phyloP scores from a whole-genome alignment of 202 grass and related monocot genomes.

The Elaeis oleifera region DNA sequence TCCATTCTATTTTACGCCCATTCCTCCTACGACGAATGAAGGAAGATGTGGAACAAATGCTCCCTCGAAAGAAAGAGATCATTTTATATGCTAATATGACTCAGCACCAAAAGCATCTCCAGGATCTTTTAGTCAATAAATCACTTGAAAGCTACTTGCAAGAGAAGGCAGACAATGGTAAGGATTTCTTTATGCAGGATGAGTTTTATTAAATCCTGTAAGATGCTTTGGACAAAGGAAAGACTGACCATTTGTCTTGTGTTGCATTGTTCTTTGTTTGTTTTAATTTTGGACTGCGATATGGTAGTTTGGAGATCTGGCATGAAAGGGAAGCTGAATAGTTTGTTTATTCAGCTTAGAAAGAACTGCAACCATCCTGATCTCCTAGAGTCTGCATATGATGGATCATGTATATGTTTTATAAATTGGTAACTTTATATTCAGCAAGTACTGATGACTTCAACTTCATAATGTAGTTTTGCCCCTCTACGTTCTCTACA shows the following conservation, averaged over 20 bases:
- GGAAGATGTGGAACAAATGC: constrained; percentile 84
- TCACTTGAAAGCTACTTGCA: constrained; percentile 65
- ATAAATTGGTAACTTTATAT: not conserved
- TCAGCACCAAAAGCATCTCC: constrained; percentile 70
- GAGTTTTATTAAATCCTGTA: too few species aligned
- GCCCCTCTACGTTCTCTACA: not conserved
- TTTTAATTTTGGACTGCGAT: not conserved
- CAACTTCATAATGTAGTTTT: constrained; percentile 10
- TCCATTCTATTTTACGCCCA: constrained; percentile 88
- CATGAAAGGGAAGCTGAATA: constrained; percentile 67
- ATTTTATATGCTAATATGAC: constrained; percentile 97
- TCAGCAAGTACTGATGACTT: not conserved
- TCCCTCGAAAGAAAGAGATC: constrained; percentile 97
- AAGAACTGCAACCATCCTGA: constrained; percentile 87
- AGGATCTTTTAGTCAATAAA: constrained; percentile 69
- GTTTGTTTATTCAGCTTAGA: constrained; percentile 67
- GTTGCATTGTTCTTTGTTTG: not conserved
- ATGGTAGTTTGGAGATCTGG: constrained; percentile 51
- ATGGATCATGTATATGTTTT: constrained; percentile 35
- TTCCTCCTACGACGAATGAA: constrained; percentile 97
- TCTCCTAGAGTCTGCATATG: constrained; percentile 60
- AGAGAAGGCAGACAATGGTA: constrained; percentile 47
- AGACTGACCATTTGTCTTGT: too few species aligned
- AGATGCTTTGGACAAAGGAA: too few species aligned
- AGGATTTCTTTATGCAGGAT: not conserved